These are phyloP conservation scores for Trichoderma hamatum DNA, from an alignment of 2,329 filamentous ascomycete genomes.

Conservation along the genomic window DNA sequence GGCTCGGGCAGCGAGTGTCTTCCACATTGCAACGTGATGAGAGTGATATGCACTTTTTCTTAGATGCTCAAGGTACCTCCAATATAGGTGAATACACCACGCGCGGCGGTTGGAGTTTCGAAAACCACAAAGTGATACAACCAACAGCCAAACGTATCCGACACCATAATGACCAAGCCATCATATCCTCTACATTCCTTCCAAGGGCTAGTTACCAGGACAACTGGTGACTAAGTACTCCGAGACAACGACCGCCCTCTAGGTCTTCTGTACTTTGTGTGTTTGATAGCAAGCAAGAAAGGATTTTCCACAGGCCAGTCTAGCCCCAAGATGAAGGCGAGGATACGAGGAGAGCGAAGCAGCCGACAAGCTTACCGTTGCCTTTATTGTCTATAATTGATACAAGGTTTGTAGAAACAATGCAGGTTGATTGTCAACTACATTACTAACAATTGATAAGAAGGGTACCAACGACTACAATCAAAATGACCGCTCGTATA, in stretches of 20 bases:
- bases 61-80: neutral
- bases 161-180: neutral
- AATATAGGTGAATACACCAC: neutral
- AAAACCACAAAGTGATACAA: neutral
- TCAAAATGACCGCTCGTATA: neutral
- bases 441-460: neutral
- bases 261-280: neutral
- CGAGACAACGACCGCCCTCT: neutral
- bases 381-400: neutral
- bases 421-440: neutral
- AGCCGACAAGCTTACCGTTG: neutral
- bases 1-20: neutral
- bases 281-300: neutral
- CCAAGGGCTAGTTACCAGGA: neutral
- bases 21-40: slow-evolving; percentile 2
- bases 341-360: neutral
- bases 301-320: neutral
- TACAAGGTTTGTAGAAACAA: neutral
- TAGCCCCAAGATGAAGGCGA: neutral
- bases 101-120: neutral
- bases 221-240: neutral
- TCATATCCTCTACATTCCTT: neutral
- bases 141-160: neutral
- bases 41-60: neutral
- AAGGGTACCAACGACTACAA: neutral